Evolutionary conservation across 129 eudicot species (phyloP), one percentile per base, ranked within the genome.

Genomic region (Logfia minima): DNA sequence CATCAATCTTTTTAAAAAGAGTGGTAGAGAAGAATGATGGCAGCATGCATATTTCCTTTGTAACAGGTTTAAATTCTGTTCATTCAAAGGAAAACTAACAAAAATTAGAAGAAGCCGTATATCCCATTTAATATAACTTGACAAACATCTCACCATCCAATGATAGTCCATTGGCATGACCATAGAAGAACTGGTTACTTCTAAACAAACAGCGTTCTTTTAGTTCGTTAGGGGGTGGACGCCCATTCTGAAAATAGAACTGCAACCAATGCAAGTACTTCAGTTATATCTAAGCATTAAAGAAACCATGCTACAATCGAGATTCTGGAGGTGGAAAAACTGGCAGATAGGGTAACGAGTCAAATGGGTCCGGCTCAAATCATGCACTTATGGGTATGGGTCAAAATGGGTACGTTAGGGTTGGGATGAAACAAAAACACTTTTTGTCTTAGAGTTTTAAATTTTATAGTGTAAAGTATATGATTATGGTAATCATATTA

Each of bases 171-270:
- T 74, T 77, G 41, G 85, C 76, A 79, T 83, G 85, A 73, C 82
- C 86, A 77, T 74, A 79, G 64, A 88, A 88, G 71, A 84, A 71
- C 59, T 84, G 84, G 58, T 84, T 80, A 37, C 60, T 82, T 86
- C 85, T 86, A 75, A 80, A 82, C 80, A 86, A 74, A 75, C 88
- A 86, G 10, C 82, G 75, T 34, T 84, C 88, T 76, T 82, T 88
- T 29, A 88, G 66, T 60, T 88, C 93, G 61, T 86, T 84, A 51
- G 93, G 90, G 4, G 88, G 82, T 64, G 93, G 90, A 29, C 87
- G 87, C 23, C 93, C 90, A 45, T 88, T 77, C 65, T 84, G 90
- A 75, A 86, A 88, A 78, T 88, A 88, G 45, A 88, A 88, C 93
- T 88, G 82, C 77, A 82, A 68, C 67, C 72, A 86, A 85, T 79